Base-by-base conservation (phyloP, 306 rosid species). In the Cucurbita moschata region DNA sequence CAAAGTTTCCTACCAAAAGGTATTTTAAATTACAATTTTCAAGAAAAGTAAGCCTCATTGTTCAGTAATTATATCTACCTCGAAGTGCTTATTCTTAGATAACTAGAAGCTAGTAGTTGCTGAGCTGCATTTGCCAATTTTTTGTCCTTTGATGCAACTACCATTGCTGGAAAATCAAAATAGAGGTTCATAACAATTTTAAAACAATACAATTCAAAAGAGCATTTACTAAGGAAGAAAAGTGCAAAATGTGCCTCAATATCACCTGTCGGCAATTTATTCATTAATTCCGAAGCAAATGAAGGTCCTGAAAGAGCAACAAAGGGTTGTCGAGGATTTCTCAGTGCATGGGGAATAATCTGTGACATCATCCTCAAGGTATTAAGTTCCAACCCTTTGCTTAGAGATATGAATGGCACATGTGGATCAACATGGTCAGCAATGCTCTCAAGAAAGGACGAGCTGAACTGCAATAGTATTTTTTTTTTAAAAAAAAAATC, bases 301-400 rank as follows among this genome's bases (percentile, higher is more conserved):
- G 98, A 93, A 80, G 98, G 98, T 79, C 96, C 97, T 0, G 98
- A 93, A 44, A 93, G 76, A 47, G 98, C 96, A 57, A 90, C 87
- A 78, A 93, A 90, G 81, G 98, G 97, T 78, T 93, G 96, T 61
- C 97, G 96, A 79, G 90, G 89, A 81, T 93, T 93, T 65, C 66
- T 79, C 61, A 93, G 79, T 59, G 94, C 89, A 76, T 86, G 93
- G 59, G 97, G 97, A 77, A 89, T 90, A 75, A 93, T 82, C 83
- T 90, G 98, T 78, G 97, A 92, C 97, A 90, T 90, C 87, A 85
- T 88, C 83, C 97, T 88, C 83, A 90, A 73, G 18, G 97, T 85
- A 78, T 93, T 90, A 66, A 90, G 88, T 84, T 90, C 98, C 57
- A 93, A 84, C 50, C 97, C 97, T 85, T 93, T 93, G 76, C 98